A percentile compares a stretch with the other conserved stretches of the same genome.
phyloP scores from a whole-genome alignment of 2,329 filamentous ascomycete genomes.

The Lasiodiplodia hormozganensis region DNA sequence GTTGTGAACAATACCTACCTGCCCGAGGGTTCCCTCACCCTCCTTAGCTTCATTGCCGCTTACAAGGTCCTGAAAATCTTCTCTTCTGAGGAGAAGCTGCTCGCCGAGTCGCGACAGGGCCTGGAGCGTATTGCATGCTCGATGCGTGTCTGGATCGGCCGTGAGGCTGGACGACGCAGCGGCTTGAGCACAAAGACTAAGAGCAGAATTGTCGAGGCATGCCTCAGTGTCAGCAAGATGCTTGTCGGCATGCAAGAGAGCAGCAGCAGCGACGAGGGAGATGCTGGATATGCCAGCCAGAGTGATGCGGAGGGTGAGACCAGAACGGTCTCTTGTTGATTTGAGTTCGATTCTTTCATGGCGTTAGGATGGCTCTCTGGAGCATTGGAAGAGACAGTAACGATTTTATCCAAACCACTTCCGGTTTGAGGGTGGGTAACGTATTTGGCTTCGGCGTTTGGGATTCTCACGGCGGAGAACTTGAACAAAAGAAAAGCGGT shows the following conservation, averaged over 20 bases:
- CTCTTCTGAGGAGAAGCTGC: constrained; percentile 42
- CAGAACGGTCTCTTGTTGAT: constrained; percentile 13
- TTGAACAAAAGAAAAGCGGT: constrained; percentile 21
- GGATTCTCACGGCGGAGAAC: constrained; percentile 4
- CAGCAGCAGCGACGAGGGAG: constrained; percentile 34
- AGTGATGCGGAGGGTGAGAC: constrained; percentile 26
- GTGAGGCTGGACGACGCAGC: constrained; percentile 49
- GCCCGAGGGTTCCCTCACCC: constrained; percentile 46
- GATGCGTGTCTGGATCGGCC: constrained; percentile 56
- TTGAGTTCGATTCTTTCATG: constrained; percentile 12
- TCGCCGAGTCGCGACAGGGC: constrained; percentile 44
- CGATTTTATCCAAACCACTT: constrained; percentile 4
- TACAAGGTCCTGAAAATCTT: constrained; percentile 51
- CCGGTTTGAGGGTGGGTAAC: neutral
- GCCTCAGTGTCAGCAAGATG: constrained; percentile 51
- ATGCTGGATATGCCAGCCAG: constrained; percentile 41
- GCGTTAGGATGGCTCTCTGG: constrained; percentile 7
- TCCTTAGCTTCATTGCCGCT: constrained; percentile 55
- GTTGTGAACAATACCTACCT: constrained; percentile 48
- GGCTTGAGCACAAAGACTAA: constrained; percentile 49
- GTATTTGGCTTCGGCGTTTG: constrained; percentile 11
- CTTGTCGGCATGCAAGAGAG: constrained; percentile 47
- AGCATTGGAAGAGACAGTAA: constrained; percentile 12
- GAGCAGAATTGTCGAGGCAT: constrained; percentile 49
- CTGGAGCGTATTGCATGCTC: constrained; percentile 53